Evolutionary conservation across 2,329 filamentous ascomycete genomes (phyloP).

Genomic region (Hymenoscyphus fructigenus): DNA sequence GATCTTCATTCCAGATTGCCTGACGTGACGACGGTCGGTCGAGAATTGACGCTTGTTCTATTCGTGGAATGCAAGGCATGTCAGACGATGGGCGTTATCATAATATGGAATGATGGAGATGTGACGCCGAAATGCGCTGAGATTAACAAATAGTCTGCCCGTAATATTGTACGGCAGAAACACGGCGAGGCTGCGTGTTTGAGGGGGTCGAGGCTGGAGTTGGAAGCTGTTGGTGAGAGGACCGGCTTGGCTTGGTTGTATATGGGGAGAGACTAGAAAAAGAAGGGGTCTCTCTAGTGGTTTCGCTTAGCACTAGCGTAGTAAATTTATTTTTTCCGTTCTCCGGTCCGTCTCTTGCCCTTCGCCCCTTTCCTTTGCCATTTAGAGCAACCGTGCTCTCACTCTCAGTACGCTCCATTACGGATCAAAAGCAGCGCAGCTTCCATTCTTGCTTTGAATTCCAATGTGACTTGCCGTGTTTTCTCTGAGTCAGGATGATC

Average conservation of each 20-base stretch:
- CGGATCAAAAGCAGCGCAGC: not conserved
- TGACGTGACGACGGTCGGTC: not conserved
- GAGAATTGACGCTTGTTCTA: constrained; percentile 2
- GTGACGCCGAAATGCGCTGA: constrained; percentile 2
- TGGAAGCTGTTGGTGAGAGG: not conserved
- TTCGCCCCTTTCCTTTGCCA: not conserved
- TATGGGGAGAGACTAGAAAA: not conserved
- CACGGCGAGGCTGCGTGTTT: constrained; percentile 11
- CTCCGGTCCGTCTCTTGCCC: not conserved
- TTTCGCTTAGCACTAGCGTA: not conserved
- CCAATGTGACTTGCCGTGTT: constrained; percentile 1
- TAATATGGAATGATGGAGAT: not conserved
- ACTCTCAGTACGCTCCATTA: not conserved
- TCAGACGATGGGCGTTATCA: constrained; percentile 2
- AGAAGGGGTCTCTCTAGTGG: not conserved
- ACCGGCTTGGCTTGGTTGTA: not conserved
- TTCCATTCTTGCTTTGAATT: not conserved
- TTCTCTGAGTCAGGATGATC: not conserved
- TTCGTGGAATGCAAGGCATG: constrained; percentile 1
- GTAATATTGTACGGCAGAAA: constrained; percentile 13
- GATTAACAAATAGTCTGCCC: not conserved
- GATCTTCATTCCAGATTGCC: not conserved
- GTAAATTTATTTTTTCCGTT: not conserved
- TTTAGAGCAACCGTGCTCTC: not conserved
- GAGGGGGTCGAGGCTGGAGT: not conserved